Conservation (phyloP, 2,329 filamentous ascomycete genomes). For the Thielaviopsis punctulata region DNA sequence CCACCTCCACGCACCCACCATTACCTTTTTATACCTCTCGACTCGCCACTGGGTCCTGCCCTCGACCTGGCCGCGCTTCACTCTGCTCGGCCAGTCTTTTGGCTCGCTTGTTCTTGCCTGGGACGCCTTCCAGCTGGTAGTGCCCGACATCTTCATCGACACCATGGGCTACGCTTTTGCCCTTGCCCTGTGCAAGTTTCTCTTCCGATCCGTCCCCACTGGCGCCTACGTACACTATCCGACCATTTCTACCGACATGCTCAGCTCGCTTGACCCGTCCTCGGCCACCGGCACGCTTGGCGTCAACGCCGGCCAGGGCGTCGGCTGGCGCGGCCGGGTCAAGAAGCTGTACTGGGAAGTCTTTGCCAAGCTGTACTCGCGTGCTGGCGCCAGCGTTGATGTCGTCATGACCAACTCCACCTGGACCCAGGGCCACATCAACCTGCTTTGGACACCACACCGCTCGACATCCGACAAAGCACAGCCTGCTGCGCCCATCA, state of each 20-base stretch:
- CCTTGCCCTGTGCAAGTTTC: conserved; percentile 60
- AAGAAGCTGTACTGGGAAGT: conserved; percentile 77
- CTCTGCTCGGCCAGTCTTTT: conserved; percentile 80
- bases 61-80: conserved; percentile 80
- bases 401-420: conserved; percentile 95
- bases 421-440: conserved; percentile 80
- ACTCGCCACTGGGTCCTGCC: conserved; percentile 75
- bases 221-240: conserved; percentile 95
- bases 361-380: conserved; percentile 70
- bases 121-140: conserved; percentile 81
- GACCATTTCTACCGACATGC: conserved; percentile 96
- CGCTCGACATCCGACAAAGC: conserved; percentile 24
- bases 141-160: conserved; percentile 87
- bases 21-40: conserved; percentile 80
- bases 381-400: conserved; percentile 68
- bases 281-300: conserved; percentile 45
- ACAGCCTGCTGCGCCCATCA: conserved; percentile 36
- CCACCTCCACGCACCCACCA: conserved; percentile 60
- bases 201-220: conserved; percentile 69
- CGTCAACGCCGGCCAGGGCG: conserved; percentile 68
- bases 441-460: conserved; percentile 56
- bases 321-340: conserved; percentile 47
- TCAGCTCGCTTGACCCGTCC: conserved; percentile 56
- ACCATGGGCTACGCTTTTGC: conserved; percentile 97
- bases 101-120: conserved; percentile 77